Evolutionary conservation across 768 basidiomycete genomes (phyloP), one percentile per base, ranked within the genome.

Genomic region (Tephrocybe rancida): DNA sequence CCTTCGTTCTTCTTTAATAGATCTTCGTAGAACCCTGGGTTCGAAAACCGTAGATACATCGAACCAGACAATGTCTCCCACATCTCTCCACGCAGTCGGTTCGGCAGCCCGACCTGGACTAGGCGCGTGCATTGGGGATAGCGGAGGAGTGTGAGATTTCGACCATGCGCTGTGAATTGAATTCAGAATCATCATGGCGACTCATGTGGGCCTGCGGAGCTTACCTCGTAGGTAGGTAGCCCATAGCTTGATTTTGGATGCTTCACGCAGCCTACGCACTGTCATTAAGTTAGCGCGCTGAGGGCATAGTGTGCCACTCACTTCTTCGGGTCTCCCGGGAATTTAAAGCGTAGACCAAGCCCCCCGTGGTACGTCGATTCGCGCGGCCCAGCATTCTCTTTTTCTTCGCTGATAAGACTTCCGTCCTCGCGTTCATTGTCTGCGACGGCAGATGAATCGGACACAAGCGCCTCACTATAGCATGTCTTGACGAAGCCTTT

Each of bases 1-100:
- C 92, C 95, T 54, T 79, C 77, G 67, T 94, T 86, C 48, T 92
- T 85, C 48, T 84, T 79, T 4, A 98, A 71, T 14, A 98, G 77
- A 7, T 77, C 75, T 11, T 84, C 78, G 67, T 97, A 99, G 49
- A 82, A 80, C 8, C 94, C 92, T 1, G 92, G 94, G 57, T 95
- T 88, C 41, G 84, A 77, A 64, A 88, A 94, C 11, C 97, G 92
- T 16, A 97, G 84, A 70, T 86, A 96, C 48, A 98, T 75, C 4
- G 95, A 96, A 0, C 97, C 97, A 3, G 95, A 96, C 11, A 98
- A 80, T 0, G 92, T 90, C 71, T 99, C 97, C 97, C 97, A 99
- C 75, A 98, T 88, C 69, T 98, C 97, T 13, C 97, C 97, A 21
- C 97, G 84, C 8, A 99, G 78, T 16, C 94, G 80, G 61, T 95